Evolutionary conservation across 2,329 filamentous ascomycete species (phyloP), one percentile per base, ranked within the genome.

Genomic region (Talaromyces sp.): DNA sequence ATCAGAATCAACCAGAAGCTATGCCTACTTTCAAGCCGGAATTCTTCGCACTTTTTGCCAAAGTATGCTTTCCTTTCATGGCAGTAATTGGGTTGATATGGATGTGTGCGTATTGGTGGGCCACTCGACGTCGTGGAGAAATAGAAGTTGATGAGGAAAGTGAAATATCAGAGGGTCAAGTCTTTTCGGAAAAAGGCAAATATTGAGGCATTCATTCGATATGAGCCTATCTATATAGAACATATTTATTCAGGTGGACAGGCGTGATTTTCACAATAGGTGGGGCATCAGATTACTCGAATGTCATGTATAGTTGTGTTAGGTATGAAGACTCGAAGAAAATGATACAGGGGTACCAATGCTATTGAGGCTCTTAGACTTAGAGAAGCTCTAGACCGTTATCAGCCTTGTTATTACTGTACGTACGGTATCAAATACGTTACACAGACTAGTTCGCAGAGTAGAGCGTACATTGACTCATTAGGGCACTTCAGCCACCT

Each of bases 41-140:
- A 47, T 62, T 62, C 59, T 62, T 62, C 8, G 43, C 43, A 7
- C 47, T 62, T 17, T 62, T 62, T 39, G 59, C 59, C 25, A 52
- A 62, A 37, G 22, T 62, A 25, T 62, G 59, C 25, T 62, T 62
- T 47, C 59, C 59, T 35, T 52, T 62, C 35, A 62, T 62, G 59
- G 59, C 17, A 22, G 43, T 10, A 2, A 62, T 52, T 39, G 41
- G 43, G 1, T 49, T 62, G 15, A 52, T 62, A 62, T 62, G 59
- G 59, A 9, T 22, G 13, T 43, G 27, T 31, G 45, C 59, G 33
- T 62, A 62, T 50, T 62, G 59, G 27, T 62, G 43, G 59, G 45
- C 59, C 11, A 49, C 25, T 15, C 33, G 45, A 8, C n/a, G 31
- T n/a, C 25, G 25, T 52, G 49, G 49, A 52, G 17, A 52, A 9